Evolutionary conservation across 2,329 filamentous ascomycete genomes (phyloP).

Genomic region (Coniochaeta sp.): DNA sequence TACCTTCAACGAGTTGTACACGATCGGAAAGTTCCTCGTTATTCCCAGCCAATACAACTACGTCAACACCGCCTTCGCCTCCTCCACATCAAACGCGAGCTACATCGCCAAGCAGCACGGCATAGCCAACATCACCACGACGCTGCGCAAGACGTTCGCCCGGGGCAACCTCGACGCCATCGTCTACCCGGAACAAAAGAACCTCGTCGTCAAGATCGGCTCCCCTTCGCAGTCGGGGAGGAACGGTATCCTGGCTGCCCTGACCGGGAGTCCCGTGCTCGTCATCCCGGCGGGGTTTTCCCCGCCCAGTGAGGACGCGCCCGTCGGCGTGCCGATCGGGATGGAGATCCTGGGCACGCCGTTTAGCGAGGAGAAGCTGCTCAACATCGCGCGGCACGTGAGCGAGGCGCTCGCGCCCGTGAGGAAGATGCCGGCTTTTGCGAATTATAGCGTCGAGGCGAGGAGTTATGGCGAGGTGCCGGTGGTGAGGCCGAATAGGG

Average conservation of each 20-base stretch:
- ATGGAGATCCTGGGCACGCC: conserved; percentile 55
- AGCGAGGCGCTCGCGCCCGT: conserved; percentile 5
- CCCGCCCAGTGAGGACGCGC: conserved; percentile 36
- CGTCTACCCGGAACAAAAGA: conserved; percentile 70
- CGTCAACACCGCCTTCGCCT: conserved; percentile 41
- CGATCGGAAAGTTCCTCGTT: conserved; percentile 47
- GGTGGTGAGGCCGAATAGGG: conserved; percentile 30
- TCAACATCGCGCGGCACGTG: conserved; percentile 14
- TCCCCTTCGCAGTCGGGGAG: conserved; percentile 50
- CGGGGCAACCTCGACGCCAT: conserved; percentile 45
- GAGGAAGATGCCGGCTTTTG: conserved; percentile 25
- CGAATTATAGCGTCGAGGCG: conserved; percentile 28
- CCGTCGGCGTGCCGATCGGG: conserved; percentile 53
- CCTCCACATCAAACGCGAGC: conserved; percentile 37
- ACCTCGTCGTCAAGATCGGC: conserved; percentile 66
- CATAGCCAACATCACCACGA: conserved; percentile 45
- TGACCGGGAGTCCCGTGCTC: conserved; percentile 32
- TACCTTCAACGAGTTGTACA: conserved; percentile 42
- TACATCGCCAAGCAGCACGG: conserved; percentile 39
- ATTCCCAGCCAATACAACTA: conserved; percentile 52
- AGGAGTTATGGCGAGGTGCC: conserved; percentile 35
- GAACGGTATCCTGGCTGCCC: conserved; percentile 35
- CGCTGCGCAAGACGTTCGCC: conserved; percentile 43
- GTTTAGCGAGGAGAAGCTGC: conserved; percentile 42
- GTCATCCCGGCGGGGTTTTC: conserved; percentile 49